Conservation (phyloP, 768 basidiomycete genomes). For the Coprinellus micaceus region DNA sequence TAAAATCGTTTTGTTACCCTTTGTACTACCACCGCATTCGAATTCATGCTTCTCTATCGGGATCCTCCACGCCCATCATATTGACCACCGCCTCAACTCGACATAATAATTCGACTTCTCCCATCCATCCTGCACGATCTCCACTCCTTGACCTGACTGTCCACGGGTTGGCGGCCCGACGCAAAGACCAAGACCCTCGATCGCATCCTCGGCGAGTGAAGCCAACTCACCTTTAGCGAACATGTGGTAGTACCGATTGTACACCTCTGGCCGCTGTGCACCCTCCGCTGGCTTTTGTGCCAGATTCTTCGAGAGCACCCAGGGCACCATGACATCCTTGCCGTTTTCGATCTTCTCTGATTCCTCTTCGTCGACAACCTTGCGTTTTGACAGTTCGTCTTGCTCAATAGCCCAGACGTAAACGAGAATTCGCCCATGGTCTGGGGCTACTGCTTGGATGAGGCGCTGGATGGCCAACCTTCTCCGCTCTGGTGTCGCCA, state of each 20-base stretch:
- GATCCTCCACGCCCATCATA: constrained; percentile 17
- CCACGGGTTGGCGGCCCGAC: constrained; percentile 37
- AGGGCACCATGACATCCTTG: constrained; percentile 87
- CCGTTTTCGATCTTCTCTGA: constrained; percentile 32
- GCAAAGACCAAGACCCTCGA: constrained; percentile 48
- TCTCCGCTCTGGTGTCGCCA: constrained; percentile 76
- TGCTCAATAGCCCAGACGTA: constrained; percentile 99
- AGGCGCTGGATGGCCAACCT: constrained; percentile 63
- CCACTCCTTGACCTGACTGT: constrained; percentile 44
- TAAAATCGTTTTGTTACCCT: constrained; percentile 40
- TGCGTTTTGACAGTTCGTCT: constrained; percentile 34
- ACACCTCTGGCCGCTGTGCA: constrained; percentile 25
- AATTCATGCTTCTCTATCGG: constrained; percentile 16
- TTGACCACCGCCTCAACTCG: constrained; percentile 64
- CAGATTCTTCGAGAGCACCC: constrained; percentile 55
- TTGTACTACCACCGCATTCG: constrained; percentile 30
- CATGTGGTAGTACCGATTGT: constrained; percentile 95
- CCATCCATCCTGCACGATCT: constrained; percentile 75
- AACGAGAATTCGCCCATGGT: constrained; percentile 77
- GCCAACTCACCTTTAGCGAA: constrained; percentile 79
- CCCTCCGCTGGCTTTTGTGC: constrained; percentile 11
- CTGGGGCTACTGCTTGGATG: constrained; percentile 52
- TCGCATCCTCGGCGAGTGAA: constrained; percentile 60
- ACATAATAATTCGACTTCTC: constrained; percentile 88
- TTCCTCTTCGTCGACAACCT: background rate